phyloP scores from a whole-genome alignment of 169 alveolate species.

The Eimeria maxima region DNA sequence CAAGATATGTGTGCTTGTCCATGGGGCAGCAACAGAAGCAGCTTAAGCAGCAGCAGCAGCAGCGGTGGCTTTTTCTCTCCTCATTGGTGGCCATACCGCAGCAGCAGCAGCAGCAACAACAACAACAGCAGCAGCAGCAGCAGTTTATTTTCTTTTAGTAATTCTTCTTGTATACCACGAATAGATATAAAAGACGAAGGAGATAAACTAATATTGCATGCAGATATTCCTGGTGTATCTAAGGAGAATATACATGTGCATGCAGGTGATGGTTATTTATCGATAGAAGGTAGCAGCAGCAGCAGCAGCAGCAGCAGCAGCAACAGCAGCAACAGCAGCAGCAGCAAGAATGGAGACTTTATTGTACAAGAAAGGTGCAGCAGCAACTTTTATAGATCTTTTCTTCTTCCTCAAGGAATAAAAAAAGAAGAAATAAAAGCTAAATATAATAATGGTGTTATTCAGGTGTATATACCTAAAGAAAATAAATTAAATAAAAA shows the following conservation, averaged over 20 bases:
- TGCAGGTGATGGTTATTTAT: slow-evolving; percentile 53
- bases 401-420: slow-evolving; percentile 51
- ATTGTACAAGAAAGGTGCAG: slow-evolving; percentile 70
- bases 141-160: background rate
- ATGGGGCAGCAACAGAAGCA: slow-evolving; percentile 3
- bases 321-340: background rate
- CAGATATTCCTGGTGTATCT: slow-evolving; percentile 82
- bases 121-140: too few species aligned
- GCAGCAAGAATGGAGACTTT: too few species aligned
- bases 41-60: background rate
- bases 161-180: slow-evolving; percentile 53
- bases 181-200: slow-evolving; percentile 76
- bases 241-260: slow-evolving; percentile 67
- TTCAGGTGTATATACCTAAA: slow-evolving; percentile 78
- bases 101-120: too few species aligned
- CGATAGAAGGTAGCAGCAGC: background rate
- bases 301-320: background rate
- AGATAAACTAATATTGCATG: slow-evolving; percentile 68
- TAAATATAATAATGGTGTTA: slow-evolving; percentile 61
- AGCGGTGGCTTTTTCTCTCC: background rate
- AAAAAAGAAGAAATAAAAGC: slow-evolving; percentile 73
- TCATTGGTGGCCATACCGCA: background rate
- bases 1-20: background rate
- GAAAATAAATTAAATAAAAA: background rate
- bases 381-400: slow-evolving; percentile 51